Percentiles rank a stretch among this genome's conserved stretches.
Conservation (phyloP, 2,329 filamentous ascomycete genomes). For the Xylariaceae sp. region DNA sequence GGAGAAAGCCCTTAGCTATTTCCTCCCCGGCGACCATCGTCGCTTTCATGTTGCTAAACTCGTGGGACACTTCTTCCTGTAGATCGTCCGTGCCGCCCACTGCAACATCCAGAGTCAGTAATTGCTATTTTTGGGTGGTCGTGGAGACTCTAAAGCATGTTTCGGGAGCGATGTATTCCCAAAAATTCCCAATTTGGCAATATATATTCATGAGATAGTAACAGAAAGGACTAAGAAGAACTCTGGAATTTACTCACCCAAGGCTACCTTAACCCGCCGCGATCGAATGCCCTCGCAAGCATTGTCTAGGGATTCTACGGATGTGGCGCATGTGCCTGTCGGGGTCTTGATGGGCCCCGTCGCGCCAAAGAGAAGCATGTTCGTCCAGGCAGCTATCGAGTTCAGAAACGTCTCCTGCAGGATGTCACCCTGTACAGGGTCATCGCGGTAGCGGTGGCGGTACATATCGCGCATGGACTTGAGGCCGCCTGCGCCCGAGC, state of each 20-base stretch:
- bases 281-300: conserved; percentile 87
- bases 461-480: conserved; percentile 65
- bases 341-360: conserved; percentile 98
- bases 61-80: conserved; percentile 97
- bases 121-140: too few species aligned
- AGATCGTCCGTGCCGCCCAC: conserved; percentile 98
- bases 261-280: conserved; percentile 96
- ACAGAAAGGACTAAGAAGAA: too few species aligned
- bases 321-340: conserved; percentile 94
- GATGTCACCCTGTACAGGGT: conserved; percentile 97
- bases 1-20: conserved; percentile 91
- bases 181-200: too few species aligned
- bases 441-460: conserved; percentile 94
- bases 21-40: conserved; percentile 98
- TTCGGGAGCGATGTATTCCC: too few species aligned
- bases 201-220: too few species aligned
- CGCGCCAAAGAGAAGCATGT: conserved; percentile 96
- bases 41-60: conserved; percentile 99
- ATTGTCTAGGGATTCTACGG: conserved; percentile 96
- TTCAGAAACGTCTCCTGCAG: conserved; percentile 99
- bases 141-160: too few species aligned
- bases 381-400: conserved; percentile 99
- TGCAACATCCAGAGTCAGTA: too few species aligned
- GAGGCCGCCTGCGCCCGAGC: conserved; percentile 82
- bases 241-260: too few species aligned